These are phyloP conservation scores for Paecilomyces niveus DNA, from an alignment of 2,329 filamentous ascomycete genomes.

Conservation along the genomic window DNA sequence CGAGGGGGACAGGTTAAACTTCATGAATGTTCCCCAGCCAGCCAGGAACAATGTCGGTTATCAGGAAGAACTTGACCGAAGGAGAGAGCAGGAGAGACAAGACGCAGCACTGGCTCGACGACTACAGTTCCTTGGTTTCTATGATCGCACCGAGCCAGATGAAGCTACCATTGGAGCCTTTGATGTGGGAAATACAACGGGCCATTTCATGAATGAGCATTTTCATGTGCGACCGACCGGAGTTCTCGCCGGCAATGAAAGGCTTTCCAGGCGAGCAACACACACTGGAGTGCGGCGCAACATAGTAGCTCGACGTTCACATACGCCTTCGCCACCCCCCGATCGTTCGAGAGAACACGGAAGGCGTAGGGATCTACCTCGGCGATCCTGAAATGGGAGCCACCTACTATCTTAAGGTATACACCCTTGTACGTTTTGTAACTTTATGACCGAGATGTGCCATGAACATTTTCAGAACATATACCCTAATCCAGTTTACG, in stretches of 20 bases:
- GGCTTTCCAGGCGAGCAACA: background rate
- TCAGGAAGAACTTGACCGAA: constrained; percentile 43
- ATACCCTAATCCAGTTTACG: background rate
- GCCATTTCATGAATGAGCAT: constrained; percentile 2
- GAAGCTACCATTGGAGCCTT: background rate
- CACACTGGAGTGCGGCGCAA: background rate
- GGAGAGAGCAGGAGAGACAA: constrained; percentile 42
- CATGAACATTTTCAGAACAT: background rate
- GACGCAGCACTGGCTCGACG: constrained; percentile 47
- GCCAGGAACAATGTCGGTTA: constrained; percentile 22
- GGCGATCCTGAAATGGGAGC: background rate
- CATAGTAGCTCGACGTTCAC: background rate
- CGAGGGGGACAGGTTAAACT: constrained; percentile 47
- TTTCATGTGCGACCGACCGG: background rate
- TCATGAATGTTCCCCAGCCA: constrained; percentile 43
- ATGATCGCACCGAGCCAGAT: background rate
- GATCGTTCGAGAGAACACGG: background rate
- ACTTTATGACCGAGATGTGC: background rate
- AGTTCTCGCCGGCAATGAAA: background rate
- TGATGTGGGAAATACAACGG: constrained; percentile 1
- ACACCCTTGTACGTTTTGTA: background rate
- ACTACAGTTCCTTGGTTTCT: constrained; percentile 30
- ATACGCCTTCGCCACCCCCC: background rate
- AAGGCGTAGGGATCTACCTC: background rate
- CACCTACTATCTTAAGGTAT: background rate